Evolutionary conservation across 2,329 filamentous ascomycete genomes (phyloP).

Genomic region (Cryphonectria naterciae): DNA sequence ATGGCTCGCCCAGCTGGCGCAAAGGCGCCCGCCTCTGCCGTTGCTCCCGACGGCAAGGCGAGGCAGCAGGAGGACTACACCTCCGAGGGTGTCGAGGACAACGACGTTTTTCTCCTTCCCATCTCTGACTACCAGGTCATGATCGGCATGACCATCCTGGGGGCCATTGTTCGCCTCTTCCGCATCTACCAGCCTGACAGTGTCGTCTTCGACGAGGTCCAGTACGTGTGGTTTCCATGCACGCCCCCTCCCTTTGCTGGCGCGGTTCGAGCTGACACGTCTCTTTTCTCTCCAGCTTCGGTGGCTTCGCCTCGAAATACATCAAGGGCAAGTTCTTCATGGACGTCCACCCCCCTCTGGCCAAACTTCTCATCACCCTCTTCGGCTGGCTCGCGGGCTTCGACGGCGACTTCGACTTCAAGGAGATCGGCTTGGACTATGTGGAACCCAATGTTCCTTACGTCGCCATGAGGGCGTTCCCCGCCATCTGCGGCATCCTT

Average conservation of each 20-base stretch:
- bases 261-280: constrained; percentile 12
- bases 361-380: constrained; percentile 94
- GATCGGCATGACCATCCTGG: constrained; percentile 72
- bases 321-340: constrained; percentile 99
- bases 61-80: constrained; percentile 62
- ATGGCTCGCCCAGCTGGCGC: constrained; percentile 47
- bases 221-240: constrained; percentile 66
- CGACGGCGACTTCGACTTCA: constrained; percentile 96
- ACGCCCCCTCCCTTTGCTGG: neutral
- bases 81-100: constrained; percentile 80
- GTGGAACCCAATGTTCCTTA: constrained; percentile 93
- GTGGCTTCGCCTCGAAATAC: constrained; percentile 97
- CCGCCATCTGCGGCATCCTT: constrained; percentile 85
- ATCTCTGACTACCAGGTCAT: constrained; percentile 81
- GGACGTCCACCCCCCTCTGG: constrained; percentile 98
- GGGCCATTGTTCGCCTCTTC: constrained; percentile 82
- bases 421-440: constrained; percentile 99
- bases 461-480: constrained; percentile 94
- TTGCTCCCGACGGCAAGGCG: constrained; percentile 35
- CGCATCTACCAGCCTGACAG: constrained; percentile 95
- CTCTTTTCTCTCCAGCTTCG: constrained; percentile 67
- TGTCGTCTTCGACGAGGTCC: constrained; percentile 98
- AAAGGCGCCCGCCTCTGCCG: constrained; percentile 40
- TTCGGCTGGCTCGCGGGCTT: constrained; percentile 95
- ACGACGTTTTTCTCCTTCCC: constrained; percentile 89